Conservation (phyloP, 2,329 filamentous ascomycete genomes). For the Calonectria pseudoturangicola region DNA sequence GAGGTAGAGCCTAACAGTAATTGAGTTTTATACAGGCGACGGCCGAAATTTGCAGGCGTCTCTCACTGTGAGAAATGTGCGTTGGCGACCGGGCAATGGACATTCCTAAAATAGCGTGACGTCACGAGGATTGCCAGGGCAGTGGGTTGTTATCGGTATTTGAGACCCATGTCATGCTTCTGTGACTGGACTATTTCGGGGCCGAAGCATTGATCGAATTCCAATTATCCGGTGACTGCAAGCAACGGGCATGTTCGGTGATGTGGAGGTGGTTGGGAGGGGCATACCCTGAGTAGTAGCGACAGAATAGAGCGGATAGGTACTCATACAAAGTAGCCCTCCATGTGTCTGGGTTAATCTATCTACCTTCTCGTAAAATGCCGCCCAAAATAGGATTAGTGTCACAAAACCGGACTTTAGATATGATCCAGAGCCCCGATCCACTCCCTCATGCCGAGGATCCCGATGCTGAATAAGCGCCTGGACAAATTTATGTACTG, state of each 20-base stretch:
- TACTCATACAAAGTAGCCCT: too few species aligned
- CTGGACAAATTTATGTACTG: constrained; percentile 22
- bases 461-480: constrained; percentile 38
- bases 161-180: constrained; percentile 1
- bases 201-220: constrained; percentile 24
- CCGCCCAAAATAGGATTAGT: not conserved
- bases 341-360: not conserved
- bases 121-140: not conserved
- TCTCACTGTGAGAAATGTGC: constrained; percentile 19
- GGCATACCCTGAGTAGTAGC: not conserved
- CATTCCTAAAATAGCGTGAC: not conserved
- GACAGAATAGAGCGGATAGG: not conserved
- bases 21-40: not conserved
- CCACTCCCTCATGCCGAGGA: constrained; percentile 27
- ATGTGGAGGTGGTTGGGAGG: not conserved
- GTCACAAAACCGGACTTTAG: constrained; percentile 3
- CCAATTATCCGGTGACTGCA: not conserved
- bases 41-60: not conserved
- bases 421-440: constrained; percentile 8
- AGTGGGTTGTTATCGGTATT: not conserved
- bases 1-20: constrained; percentile 6
- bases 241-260: not conserved
- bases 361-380: not conserved
- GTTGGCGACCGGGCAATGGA: not conserved
- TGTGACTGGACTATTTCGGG: constrained; percentile 12